Percentiles rank a stretch among this genome's conserved stretches.
Evolutionary conservation across 371 early-diverging fungal species (phyloP).

Genomic region (Nematocida homosporus): DNA sequence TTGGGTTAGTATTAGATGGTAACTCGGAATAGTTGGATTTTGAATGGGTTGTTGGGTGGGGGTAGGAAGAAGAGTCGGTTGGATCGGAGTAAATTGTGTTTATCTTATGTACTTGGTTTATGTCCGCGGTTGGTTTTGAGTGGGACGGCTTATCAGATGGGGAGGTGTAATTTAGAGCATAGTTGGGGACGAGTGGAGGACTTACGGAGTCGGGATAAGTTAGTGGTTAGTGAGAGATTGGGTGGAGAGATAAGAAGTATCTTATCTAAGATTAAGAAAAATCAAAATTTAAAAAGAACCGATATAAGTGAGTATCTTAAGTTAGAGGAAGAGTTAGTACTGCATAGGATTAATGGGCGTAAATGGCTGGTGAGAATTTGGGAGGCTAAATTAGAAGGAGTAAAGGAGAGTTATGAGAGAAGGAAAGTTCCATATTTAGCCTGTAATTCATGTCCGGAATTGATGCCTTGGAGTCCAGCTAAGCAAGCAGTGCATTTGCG

Average conservation of each 20-base stretch:
- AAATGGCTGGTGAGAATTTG: neutral
- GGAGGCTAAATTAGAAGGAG: neutral
- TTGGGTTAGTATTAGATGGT: too few species aligned
- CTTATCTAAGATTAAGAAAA: too few species aligned
- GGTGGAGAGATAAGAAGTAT: too few species aligned
- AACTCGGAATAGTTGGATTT: constrained; percentile 31
- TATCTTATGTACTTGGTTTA: neutral
- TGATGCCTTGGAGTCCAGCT: constrained; percentile 8
- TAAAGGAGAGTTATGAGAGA: neutral
- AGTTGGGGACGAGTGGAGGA: neutral
- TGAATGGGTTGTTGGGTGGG: neutral
- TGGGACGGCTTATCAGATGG: neutral
- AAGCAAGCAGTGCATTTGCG: constrained; percentile 25
- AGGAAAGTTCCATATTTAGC: neutral
- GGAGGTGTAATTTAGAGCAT: neutral
- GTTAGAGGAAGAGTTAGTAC: constrained; percentile 3
- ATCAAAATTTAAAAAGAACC: too few species aligned
- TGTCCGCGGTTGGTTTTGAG: constrained; percentile 2
- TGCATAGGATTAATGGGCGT: constrained; percentile 2
- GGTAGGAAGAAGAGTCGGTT: neutral
- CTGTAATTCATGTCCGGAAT: constrained; percentile 22
- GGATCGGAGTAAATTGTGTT: too few species aligned
- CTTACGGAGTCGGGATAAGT: neutral
- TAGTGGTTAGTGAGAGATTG: too few species aligned
- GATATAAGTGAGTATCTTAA: neutral